Conservation (phyloP, 176 grass and related monocot species). For the Saccharum spontaneum region DNA sequence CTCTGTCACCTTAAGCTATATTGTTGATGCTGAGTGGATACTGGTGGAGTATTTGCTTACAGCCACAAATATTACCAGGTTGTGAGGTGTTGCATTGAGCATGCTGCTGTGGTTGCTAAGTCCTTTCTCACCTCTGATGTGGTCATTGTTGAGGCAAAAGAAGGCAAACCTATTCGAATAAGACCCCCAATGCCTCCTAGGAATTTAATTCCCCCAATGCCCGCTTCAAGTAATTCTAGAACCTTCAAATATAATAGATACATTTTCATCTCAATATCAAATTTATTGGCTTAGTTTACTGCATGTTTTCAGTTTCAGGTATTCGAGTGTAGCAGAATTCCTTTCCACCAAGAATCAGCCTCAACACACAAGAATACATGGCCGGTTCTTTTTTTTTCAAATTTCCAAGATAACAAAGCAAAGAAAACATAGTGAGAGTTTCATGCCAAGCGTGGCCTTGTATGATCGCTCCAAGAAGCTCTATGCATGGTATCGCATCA, state of each 20-base stretch:
- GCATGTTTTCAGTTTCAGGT: slow-evolving; percentile 47
- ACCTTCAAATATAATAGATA: not conserved
- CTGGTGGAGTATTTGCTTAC: slow-evolving; percentile 2
- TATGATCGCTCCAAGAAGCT: not conserved
- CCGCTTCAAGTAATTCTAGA: slow-evolving; percentile 42
- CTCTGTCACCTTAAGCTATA: not conserved
- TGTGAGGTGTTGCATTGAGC: slow-evolving; percentile 89
- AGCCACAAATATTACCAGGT: slow-evolving; percentile 46
- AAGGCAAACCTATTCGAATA: slow-evolving; percentile 53
- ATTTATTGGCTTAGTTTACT: slow-evolving; percentile 8
- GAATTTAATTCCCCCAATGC: slow-evolving; percentile 56
- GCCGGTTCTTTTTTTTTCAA: not conserved
- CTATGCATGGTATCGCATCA: not conserved
- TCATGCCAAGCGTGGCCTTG: not conserved
- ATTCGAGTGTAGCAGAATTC: slow-evolving; percentile 46
- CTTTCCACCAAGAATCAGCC: not conserved
- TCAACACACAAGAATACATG: not conserved
- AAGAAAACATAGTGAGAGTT: not conserved
- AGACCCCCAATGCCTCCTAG: slow-evolving; percentile 58
- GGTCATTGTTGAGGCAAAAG: slow-evolving; percentile 73
- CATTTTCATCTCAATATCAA: slow-evolving; percentile 8
- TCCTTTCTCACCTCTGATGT: slow-evolving; percentile 86
- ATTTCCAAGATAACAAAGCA: not conserved
- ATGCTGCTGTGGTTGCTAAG: slow-evolving; percentile 86
- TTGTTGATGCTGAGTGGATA: slow-evolving; percentile 1